Evolutionary conservation across 495 filamentous ascomycete genomes (phyloP).

Genomic region (Poronia punctata): DNA sequence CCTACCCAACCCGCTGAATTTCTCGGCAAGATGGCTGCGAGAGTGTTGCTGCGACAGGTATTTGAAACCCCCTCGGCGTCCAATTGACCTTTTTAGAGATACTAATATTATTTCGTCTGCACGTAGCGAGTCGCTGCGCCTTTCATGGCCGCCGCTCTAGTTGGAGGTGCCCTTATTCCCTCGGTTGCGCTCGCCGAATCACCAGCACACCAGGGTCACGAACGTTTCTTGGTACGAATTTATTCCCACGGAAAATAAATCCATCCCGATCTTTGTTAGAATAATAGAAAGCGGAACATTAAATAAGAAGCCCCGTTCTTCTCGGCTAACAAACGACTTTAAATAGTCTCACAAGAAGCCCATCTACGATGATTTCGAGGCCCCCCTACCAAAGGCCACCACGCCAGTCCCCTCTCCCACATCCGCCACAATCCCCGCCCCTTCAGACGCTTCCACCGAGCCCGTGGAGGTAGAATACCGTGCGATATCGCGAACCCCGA

Average conservation of each 20-base stretch:
- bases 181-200: conserved; percentile 41
- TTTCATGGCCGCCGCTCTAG: conserved; percentile 39
- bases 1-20: conserved; percentile 10
- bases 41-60: conserved; percentile 46
- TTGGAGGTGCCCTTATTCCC: conserved; percentile 39
- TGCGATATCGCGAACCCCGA: conserved; percentile 48
- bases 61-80: conserved; percentile 1
- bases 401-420: conserved; percentile 25
- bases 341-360: conserved; percentile 59
- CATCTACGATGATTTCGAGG: conserved; percentile 73
- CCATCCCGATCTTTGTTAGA: background rate
- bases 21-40: conserved; percentile 42
- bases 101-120: conserved; percentile 13
- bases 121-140: conserved; percentile 39
- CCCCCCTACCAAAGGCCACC: conserved; percentile 27
- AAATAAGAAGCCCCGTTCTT: too few relatives aligned
- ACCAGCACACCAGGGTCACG: conserved; percentile 17
- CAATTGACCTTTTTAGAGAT: background rate
- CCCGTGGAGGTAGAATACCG: conserved; percentile 1
- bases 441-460: conserved; percentile 29
- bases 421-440: conserved; percentile 19
- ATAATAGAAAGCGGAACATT: too few relatives aligned
- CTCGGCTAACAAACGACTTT: conserved; percentile 6
- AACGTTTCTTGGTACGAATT: conserved; percentile 2
- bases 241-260: conserved; percentile 15